phyloP scores from a whole-genome alignment of 257 asterid species.

The Rhazya stricta region DNA sequence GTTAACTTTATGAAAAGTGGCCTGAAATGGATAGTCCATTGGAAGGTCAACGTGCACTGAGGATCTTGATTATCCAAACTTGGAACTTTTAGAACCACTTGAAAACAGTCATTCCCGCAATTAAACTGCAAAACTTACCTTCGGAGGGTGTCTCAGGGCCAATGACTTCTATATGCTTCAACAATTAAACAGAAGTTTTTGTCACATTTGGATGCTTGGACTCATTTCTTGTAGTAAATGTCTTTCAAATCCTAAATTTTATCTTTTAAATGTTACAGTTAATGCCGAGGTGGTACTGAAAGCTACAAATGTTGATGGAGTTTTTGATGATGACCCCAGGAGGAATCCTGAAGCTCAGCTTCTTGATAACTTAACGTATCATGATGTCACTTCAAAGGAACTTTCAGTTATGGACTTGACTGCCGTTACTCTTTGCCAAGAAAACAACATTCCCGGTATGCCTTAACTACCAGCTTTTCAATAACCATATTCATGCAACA shows the following conservation, averaged over 20 bases:
- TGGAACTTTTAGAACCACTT: neutral
- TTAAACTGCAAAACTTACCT: neutral
- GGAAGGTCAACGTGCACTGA: neutral
- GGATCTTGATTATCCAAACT: neutral
- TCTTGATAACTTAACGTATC: constrained; percentile 64
- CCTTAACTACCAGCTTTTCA: neutral
- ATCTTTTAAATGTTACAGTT: constrained; percentile 34
- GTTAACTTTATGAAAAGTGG: no score
- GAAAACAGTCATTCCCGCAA: neutral
- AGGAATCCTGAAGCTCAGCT: constrained; percentile 68
- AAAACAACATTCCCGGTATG: constrained; percentile 89
- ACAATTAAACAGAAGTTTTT: neutral
- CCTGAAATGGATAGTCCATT: neutral
- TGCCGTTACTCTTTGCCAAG: constrained; percentile 96
- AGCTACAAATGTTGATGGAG: constrained; percentile 96
- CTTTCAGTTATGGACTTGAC: constrained; percentile 96
- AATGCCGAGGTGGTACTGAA: constrained; percentile 97
- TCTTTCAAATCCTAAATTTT: constrained; percentile 3
- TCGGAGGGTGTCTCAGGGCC: neutral
- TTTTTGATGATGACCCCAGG: constrained; percentile 74
- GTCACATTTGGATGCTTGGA: neutral
- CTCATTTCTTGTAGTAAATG: neutral
- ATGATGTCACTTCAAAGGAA: constrained; percentile 77
- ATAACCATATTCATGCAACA: constrained; percentile 2
- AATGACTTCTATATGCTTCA: neutral